Percentiles rank a stretch among this genome's conserved stretches.
Conservation (phyloP, 192 early-diverging fungal species). For the Entomortierella beljakovae region DNA sequence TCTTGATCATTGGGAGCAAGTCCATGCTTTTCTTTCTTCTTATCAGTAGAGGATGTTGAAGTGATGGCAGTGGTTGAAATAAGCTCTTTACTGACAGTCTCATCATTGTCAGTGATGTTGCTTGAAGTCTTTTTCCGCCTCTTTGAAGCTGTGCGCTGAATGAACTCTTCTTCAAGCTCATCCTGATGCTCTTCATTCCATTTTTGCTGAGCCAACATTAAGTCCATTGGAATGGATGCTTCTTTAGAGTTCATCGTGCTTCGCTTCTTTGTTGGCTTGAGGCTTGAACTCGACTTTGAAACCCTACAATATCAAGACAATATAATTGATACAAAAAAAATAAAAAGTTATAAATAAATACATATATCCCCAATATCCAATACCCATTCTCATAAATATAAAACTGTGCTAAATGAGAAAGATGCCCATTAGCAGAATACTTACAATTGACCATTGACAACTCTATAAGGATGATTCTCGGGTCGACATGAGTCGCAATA, state of each 20-base stretch:
- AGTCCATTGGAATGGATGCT: conserved; percentile 61
- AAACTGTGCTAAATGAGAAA: not conserved
- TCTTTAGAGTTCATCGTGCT: conserved; percentile 69
- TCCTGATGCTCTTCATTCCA: conserved; percentile 54
- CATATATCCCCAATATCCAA: too few relatives aligned
- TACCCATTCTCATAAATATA: too few relatives aligned
- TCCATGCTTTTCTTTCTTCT: not conserved
- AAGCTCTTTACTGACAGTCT: conserved; percentile 2
- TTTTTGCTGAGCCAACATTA: conserved; percentile 56
- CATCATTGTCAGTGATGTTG: conserved; percentile 23
- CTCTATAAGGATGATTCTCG: conserved; percentile 77
- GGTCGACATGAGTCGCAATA: conserved; percentile 93
- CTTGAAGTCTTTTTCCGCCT: conserved; percentile 46
- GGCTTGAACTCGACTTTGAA: conserved; percentile 33
- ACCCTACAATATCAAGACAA: conserved; percentile 8
- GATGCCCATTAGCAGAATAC: not conserved
- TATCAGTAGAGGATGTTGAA: not conserved
- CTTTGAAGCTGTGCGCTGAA: conserved; percentile 12
- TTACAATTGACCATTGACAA: conserved; percentile 55
- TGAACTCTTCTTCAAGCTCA: conserved; percentile 32
- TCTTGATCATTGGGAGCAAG: conserved; percentile 1
- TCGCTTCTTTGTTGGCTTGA: conserved; percentile 61
- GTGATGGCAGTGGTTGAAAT: not conserved
- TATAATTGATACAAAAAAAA: not conserved
- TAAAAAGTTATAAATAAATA: not conserved